These are phyloP conservation scores for Yamadazyma spencermartinsiae DNA, from an alignment of 1,139 yeast species.

Conservation along the genomic window DNA sequence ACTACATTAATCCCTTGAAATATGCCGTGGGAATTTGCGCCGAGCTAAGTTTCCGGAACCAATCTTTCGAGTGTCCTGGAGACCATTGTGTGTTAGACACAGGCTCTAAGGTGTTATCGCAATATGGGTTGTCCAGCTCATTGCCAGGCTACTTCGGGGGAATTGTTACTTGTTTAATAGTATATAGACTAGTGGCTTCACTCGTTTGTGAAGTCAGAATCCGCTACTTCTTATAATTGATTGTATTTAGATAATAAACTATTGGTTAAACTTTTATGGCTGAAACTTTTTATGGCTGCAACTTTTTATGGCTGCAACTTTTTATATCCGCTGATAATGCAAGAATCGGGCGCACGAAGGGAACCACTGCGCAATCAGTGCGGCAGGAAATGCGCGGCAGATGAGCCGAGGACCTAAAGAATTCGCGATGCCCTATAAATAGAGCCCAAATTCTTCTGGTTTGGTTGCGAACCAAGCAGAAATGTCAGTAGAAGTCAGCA, in stretches of 20 bases:
- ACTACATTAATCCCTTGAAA: slow-evolving; percentile 72
- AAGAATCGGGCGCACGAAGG: too few relatives aligned
- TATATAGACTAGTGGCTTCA: slow-evolving; percentile 35
- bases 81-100: slow-evolving; percentile 30
- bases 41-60: slow-evolving; percentile 36
- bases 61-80: slow-evolving; percentile 32
- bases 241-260: too few relatives aligned
- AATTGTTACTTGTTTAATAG: slow-evolving; percentile 34
- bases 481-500: slow-evolving; percentile 13
- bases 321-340: too few relatives aligned
- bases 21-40: slow-evolving; percentile 61
- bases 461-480: neutral
- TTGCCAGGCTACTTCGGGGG: slow-evolving; percentile 38
- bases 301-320: too few relatives aligned
- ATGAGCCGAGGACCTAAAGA: too few relatives aligned
- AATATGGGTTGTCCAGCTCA: slow-evolving; percentile 31
- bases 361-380: too few relatives aligned
- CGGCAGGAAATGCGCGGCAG: too few relatives aligned
- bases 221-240: slow-evolving; percentile 15
- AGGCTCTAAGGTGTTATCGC: slow-evolving; percentile 37
- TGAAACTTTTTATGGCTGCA: too few relatives aligned
- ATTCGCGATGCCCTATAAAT: too few relatives aligned
- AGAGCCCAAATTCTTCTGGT: too few relatives aligned
- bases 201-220: slow-evolving; percentile 28
- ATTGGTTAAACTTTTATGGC: too few relatives aligned